Evolutionary conservation across 208 protist genomes (phyloP).

Genomic region (Leptomonas pyrrhocoris): DNA sequence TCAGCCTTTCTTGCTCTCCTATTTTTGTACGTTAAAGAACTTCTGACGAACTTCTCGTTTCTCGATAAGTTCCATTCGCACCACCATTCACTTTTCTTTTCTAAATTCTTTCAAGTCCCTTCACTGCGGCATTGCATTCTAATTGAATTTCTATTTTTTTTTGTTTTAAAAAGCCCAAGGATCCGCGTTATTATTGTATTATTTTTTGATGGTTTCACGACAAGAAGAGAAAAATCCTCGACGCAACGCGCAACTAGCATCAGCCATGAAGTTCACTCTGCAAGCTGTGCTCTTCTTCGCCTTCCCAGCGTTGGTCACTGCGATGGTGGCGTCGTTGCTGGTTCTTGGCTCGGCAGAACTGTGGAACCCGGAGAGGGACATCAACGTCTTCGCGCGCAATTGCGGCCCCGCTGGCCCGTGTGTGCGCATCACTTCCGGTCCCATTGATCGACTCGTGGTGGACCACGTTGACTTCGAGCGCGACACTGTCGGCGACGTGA

Average conservation of each 20-base stretch:
- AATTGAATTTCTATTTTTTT: slow-evolving; percentile 7
- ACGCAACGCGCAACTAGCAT: too few species aligned
- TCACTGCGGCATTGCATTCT: not conserved
- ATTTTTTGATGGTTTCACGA: too few species aligned
- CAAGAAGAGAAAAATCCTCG: too few species aligned
- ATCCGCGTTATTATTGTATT: not conserved
- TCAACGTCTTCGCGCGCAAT: slow-evolving; percentile 8
- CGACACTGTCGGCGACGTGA: slow-evolving; percentile 38
- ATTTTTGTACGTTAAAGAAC: not conserved
- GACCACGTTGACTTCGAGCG: slow-evolving; percentile 30
- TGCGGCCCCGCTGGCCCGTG: slow-evolving; percentile 4
- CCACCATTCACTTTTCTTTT: not conserved
- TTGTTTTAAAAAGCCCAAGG: not conserved
- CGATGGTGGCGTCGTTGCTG: slow-evolving; percentile 1
- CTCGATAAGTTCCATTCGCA: not conserved
- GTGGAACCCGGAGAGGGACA: not conserved
- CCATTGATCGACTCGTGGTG: slow-evolving; percentile 18
- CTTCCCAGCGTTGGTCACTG: not conserved
- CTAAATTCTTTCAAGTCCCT: not conserved
- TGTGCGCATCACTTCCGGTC: slow-evolving; percentile 25
- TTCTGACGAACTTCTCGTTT: not conserved
- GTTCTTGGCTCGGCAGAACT: slow-evolving; percentile 18
- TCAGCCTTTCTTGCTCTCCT: not conserved
- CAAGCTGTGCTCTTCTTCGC: slow-evolving; percentile 12
- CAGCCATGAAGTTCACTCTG: slow-evolving; percentile 17